Evolutionary conservation across 192 early-diverging fungal species (phyloP), one percentile per base, ranked within the genome.

Genomic region (Backusella tuberculispora): DNA sequence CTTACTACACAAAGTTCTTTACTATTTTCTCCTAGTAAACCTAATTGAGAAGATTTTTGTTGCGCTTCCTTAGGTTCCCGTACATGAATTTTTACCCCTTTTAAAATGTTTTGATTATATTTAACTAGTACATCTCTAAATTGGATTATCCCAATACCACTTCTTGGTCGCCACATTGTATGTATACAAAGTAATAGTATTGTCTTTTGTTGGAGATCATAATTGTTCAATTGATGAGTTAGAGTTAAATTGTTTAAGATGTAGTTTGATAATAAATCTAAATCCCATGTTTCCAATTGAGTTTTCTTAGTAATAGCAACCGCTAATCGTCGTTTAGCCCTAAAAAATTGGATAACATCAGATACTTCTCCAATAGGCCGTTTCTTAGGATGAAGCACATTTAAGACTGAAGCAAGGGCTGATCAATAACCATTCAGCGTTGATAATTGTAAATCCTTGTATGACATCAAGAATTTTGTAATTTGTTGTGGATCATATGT

Each of bases 131-230:
- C 29, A 42, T 67, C 41, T 9, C 66, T 5, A 44, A 19, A 43
- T 44, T 67, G 40, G 17, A 67, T 15, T 40, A 14, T 17, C 12
- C 66, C 66, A 12, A 67, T 43, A 67, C 41, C 66, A 44, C 40
- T 43, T 67, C 66, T 40, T n/a, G 66, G 66, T 67, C 40, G 38
- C 66, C 66, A 67, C 66, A 67, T 67, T 40, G 40, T 67, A 24
- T 43, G 37, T 15, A 67, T 43, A 24, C 66, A 40, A 5, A 67
- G 42, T 14, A 67, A 67, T 40, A 67, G 24, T 15, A 67, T 43
- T 0, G 21, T 24, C 66, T 67, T 67, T 6, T 67, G 66, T 67
- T 67, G 66, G 3, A 67, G 6, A 1, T 43, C 19, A 19, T 65
- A 65, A 17, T 5, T 26, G 7, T 5, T 38, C 9, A 65, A 17